Evolutionary conservation across 257 asterid species (phyloP).

Genomic region (Jacaranda copaia): DNA sequence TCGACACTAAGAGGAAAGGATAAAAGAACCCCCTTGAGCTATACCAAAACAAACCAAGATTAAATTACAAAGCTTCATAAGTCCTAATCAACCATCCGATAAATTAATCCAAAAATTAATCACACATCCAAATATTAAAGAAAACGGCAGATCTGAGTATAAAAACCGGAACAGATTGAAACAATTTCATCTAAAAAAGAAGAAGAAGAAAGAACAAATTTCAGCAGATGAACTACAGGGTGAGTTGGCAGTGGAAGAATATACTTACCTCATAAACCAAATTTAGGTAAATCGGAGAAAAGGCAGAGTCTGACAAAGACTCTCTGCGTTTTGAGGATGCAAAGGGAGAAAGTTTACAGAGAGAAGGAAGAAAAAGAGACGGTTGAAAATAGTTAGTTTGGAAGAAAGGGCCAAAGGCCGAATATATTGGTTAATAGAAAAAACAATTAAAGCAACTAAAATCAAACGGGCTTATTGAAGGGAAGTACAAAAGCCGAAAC

Average conservation of each 20-base stretch:
- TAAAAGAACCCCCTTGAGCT: not conserved
- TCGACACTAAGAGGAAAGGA: not conserved
- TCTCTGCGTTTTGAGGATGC: not conserved
- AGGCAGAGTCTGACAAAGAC: not conserved
- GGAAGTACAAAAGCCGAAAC: not conserved
- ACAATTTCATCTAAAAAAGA: not conserved
- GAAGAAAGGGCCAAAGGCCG: not conserved
- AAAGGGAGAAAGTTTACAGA: no score
- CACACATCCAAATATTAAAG: not conserved
- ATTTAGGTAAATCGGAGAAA: conserved; percentile 7
- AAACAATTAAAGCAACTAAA: not conserved
- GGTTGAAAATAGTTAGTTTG: not conserved
- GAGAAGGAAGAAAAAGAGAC: not conserved
- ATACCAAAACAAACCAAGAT: conserved; percentile 13
- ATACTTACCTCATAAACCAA: conserved; percentile 52
- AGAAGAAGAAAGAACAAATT: not conserved
- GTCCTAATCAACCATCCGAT: not conserved
- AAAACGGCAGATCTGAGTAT: conserved; percentile 33
- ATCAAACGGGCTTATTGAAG: not conserved
- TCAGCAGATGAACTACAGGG: no score
- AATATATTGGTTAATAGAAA: not conserved
- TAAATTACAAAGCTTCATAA: not conserved
- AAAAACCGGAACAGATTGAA: not conserved
- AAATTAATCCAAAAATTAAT: not conserved
- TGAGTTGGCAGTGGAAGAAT: not conserved